These are phyloP conservation scores for Colletotrichum truncatum DNA, from an alignment of 2,329 filamentous ascomycete species.

Conservation along the genomic window DNA sequence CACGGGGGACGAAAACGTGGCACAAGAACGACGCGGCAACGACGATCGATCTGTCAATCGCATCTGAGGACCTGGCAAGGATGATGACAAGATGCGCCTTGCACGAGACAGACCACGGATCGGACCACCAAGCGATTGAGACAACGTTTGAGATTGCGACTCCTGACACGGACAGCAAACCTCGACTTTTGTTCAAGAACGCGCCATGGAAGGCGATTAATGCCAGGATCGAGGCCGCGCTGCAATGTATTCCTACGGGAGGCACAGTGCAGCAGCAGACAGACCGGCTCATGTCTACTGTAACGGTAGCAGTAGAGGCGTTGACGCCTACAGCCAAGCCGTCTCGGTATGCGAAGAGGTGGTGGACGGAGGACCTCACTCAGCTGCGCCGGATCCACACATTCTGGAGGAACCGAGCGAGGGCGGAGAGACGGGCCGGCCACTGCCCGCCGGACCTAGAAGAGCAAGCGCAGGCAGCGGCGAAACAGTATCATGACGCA, in stretches of 20 bases:
- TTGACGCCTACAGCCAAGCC: slow-evolving; percentile 36
- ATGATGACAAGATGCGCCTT: slow-evolving; percentile 29
- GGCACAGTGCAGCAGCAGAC: slow-evolving; percentile 12
- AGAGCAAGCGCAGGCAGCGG: slow-evolving; percentile 32
- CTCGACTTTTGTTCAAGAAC: slow-evolving; percentile 37
- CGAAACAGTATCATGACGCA: slow-evolving; percentile 36
- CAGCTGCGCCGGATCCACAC: slow-evolving; percentile 38
- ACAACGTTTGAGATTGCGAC: slow-evolving; percentile 37
- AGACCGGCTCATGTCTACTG: background rate
- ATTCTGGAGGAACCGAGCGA: slow-evolving; percentile 39
- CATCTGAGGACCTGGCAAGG: slow-evolving; percentile 33
- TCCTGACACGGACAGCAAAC: background rate
- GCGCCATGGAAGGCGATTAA: slow-evolving; percentile 37
- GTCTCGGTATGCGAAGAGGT: slow-evolving; percentile 39
- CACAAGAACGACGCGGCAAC: slow-evolving; percentile 30
- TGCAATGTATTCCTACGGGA: slow-evolving; percentile 36
- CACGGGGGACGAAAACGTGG: slow-evolving; percentile 45
- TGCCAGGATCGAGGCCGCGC: slow-evolving; percentile 7
- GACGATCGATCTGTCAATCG: slow-evolving; percentile 38
- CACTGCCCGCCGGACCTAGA: slow-evolving; percentile 28
- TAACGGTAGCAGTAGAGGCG: slow-evolving; percentile 7
- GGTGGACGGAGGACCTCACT: slow-evolving; percentile 40
- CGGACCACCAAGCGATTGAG: slow-evolving; percentile 41
- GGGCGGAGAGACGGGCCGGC: slow-evolving; percentile 30
- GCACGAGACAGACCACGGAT: slow-evolving; percentile 36